Evolutionary conservation across 805 yeast genomes (phyloP).

Genomic region (Blastobotrys muscicola): DNA sequence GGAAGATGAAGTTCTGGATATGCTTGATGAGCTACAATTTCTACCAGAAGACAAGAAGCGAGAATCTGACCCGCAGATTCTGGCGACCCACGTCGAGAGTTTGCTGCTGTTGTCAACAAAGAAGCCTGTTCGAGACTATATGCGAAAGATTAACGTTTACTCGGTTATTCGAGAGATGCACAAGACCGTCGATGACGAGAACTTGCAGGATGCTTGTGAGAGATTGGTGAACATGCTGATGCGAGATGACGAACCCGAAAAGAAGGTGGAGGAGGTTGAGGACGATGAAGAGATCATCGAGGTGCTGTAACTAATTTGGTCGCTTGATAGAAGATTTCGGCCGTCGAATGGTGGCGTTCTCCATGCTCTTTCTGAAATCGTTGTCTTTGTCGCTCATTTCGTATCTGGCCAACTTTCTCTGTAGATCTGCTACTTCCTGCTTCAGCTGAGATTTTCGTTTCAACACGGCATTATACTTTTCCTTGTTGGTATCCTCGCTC

Average conservation of each 20-base stretch:
- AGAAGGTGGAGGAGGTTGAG: slow-evolving; percentile 13
- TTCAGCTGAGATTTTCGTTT: not conserved
- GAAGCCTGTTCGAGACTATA: slow-evolving; percentile 56
- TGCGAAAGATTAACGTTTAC: slow-evolving; percentile 78
- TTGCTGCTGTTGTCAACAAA: slow-evolving; percentile 73
- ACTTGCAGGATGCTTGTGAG: slow-evolving; percentile 63
- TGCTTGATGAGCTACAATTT: slow-evolving; percentile 83
- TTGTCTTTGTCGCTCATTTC: not conserved
- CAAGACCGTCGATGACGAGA: slow-evolving; percentile 35
- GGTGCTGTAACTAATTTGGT: slow-evolving; percentile 29
- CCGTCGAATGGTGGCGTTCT: not conserved
- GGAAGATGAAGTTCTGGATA: slow-evolving; percentile 75
- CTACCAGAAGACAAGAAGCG: slow-evolving; percentile 65
- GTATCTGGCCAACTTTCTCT: not conserved
- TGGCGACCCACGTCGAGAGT: slow-evolving; percentile 66
- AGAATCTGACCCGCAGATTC: slow-evolving; percentile 60
- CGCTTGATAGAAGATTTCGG: not conserved
- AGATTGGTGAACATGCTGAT: slow-evolving; percentile 80
- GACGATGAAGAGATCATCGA: slow-evolving; percentile 38
- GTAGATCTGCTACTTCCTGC: not conserved
- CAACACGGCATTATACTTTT: not conserved
- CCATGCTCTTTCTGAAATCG: not conserved
- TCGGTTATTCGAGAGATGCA: slow-evolving; percentile 82
- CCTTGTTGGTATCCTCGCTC: not conserved
- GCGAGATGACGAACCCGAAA: slow-evolving; percentile 65